phyloP scores from a whole-genome alignment of 2,329 filamentous ascomycete species.

The Neoascochyta sp. region DNA sequence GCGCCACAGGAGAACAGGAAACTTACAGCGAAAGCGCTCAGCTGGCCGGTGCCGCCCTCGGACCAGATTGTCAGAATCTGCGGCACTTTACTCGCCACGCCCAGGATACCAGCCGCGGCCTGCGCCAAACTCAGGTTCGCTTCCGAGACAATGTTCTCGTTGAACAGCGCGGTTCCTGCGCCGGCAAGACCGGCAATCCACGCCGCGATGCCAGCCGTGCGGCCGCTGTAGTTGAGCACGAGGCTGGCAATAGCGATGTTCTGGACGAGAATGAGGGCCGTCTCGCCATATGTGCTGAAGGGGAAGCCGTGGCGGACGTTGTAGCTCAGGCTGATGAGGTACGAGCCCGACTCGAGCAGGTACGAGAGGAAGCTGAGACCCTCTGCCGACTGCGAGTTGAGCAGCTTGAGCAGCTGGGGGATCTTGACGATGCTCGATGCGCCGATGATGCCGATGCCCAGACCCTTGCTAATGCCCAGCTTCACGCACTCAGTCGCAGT shows the following conservation, averaged over 20 bases:
- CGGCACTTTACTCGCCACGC: conserved; percentile 86
- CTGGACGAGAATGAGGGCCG: conserved; percentile 84
- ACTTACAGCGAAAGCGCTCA: conserved; percentile 91
- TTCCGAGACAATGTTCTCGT: conserved; percentile 60
- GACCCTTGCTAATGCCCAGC: conserved; percentile 83
- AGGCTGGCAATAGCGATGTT: conserved; percentile 85
- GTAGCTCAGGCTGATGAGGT: conserved; percentile 88
- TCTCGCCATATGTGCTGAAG: conserved; percentile 96
- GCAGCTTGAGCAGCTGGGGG: conserved; percentile 90
- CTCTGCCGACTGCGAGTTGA: conserved; percentile 72
- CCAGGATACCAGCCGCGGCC: conserved; percentile 75
- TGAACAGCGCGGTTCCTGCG: conserved; percentile 67
- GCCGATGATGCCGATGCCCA: conserved; percentile 89
- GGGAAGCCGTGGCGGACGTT: conserved; percentile 88
- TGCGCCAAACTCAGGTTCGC: conserved; percentile 70
- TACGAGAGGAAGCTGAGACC: conserved; percentile 90
- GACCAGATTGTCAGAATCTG: conserved; percentile 85
- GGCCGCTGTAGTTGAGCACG: conserved; percentile 78
- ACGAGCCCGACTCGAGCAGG: conserved; percentile 82
- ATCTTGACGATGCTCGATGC: conserved; percentile 92
- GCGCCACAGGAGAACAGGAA: no score
- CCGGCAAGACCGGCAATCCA: conserved; percentile 75
- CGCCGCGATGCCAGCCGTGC: conserved; percentile 63
- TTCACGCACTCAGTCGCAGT: conserved; percentile 76
- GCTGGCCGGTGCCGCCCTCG: conserved; percentile 85